Base-by-base conservation (phyloP, 225 moss, liverwort and hornwort species). In the Polytrichum formosum region DNA sequence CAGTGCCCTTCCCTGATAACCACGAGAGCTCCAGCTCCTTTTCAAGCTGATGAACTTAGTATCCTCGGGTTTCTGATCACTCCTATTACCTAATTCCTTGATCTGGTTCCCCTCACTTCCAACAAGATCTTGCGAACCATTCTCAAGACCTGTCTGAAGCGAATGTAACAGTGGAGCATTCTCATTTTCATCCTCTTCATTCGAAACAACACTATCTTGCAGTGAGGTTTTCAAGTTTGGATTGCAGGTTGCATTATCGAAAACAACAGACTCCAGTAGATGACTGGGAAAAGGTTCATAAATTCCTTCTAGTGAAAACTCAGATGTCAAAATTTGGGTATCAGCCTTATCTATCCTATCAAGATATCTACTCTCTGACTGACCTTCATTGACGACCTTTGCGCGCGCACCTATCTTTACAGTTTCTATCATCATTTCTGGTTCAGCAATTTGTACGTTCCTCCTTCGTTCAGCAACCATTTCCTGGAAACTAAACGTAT, bases 241-340 rank as follows among this genome's bases (percentile, higher is more conserved):
- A 31, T 72, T 72, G 21, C 59, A 63, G 27, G 59, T 76, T 58
- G 72, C 75, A 67, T 67, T 55, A 27, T 67, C 79, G 55, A 73
- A 74, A 70, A 60, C 70, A 60, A 7, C 53, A 53, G 73, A 73
- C 59, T 78, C 77, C 28, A 53, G 60, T n/a, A n/a, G 6, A 6
- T 60, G 7, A n/a, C 60, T 60, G 46, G 46, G 4, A n/a, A 7
- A 18, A 67, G 79, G 74, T 71, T 75, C 75, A 76, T 58, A 10
- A 59, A 75, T 69, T 65, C 66, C 71, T 61, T 79, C 76, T 69
- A 65, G 74, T 66, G 75, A 71, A 58, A 78, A 54, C 63, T 80
- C 83, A 37, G 46, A 46, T 65, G 78, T 81, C 66, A 83, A 59
- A 76, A 78, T 35, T 62, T 83, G 76, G 64, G 83, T 81, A 4